Base-by-base conservation (phyloP, 2,329 filamentous ascomycete species). In the Hypoxylon sp. region DNA sequence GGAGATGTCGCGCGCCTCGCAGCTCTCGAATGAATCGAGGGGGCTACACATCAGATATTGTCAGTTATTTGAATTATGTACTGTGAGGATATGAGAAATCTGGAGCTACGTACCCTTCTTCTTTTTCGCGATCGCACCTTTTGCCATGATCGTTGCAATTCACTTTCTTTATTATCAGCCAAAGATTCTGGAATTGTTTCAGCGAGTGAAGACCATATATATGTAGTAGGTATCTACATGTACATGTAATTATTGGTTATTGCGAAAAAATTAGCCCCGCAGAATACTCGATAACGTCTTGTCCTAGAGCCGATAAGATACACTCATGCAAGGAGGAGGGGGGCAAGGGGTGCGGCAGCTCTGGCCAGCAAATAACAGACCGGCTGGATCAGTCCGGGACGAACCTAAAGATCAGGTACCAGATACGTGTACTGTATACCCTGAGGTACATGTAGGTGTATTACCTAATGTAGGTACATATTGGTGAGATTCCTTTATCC, bases 1-100 rank as follows among this genome's bases (percentile, higher is more conserved):
- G 91, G 90, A 3, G 91, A 92, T 15, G 88, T 88, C 51, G 89
- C 92, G 71, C 92, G 89, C 76, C 92, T 88, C 44, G 91, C 91
- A 65, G 91, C 91, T 71, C 92, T 91, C 58, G 92, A 94, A 82
- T 91, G 91, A 64, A 89, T 80, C 3, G 91, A 92, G 42, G 84
- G 83, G 60, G 82, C 89, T 92, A 76, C 17, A 6, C 48, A 70
- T 75, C 3, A 46, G 29, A 50, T 19, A 37, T 57, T 6, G 19
- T 68, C 19, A 65, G 37, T 37, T 57, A 42, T 59, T 52, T 66
- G 15, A 62, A 65, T 31, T 54, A 24, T 13, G 39, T 1, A n/a
- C 24, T 7, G 44, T 24, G n/a, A 27, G n/a, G 39, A 24, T 47
- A 42, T 29, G n/a, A 29, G 6, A 31, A 21, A 37, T 48, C 11